Conservation (phyloP, 306 rosid species). For the Astragalus membranaceus region DNA sequence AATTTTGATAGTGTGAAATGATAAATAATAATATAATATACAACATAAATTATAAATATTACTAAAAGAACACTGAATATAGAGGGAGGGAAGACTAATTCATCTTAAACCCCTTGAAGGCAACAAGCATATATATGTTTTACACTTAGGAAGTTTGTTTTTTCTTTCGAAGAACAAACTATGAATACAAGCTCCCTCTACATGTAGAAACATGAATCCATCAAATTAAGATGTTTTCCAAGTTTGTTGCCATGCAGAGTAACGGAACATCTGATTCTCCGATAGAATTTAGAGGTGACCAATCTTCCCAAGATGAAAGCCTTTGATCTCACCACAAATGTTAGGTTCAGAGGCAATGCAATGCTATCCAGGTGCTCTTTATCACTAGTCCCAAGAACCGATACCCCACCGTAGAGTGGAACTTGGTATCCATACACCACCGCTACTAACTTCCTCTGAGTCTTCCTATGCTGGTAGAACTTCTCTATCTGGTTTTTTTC, state of each 20-base stretch:
- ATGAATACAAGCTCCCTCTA: slow-evolving; percentile 11
- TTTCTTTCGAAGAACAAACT: too few relatives aligned
- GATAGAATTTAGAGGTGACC: slow-evolving; percentile 72
- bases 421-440: slow-evolving; percentile 59
- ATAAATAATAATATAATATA: too few relatives aligned
- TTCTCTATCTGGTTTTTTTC: slow-evolving; percentile 36
- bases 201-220: slow-evolving; percentile 47
- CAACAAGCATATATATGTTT: too few relatives aligned
- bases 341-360: slow-evolving; percentile 60
- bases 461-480: slow-evolving; percentile 60
- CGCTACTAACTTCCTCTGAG: slow-evolving; percentile 35
- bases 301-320: slow-evolving; percentile 72
- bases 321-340: slow-evolving; percentile 72
- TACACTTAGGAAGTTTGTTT: too few relatives aligned
- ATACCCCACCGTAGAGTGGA: slow-evolving; percentile 73
- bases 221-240: slow-evolving; percentile 54
- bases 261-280: slow-evolving; percentile 54
- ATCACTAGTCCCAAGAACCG: slow-evolving; percentile 28
- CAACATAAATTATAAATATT: too few relatives aligned
- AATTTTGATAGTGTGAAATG: too few relatives aligned
- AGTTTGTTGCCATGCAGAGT: slow-evolving; percentile 55
- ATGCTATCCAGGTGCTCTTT: slow-evolving; percentile 25
- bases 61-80: too few relatives aligned
- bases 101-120: too few relatives aligned
- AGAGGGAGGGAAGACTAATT: too few relatives aligned